Evolutionary conservation across 768 basidiomycete species (phyloP), one percentile per base, ranked within the genome.

Genomic region (Amanita rubescens): DNA sequence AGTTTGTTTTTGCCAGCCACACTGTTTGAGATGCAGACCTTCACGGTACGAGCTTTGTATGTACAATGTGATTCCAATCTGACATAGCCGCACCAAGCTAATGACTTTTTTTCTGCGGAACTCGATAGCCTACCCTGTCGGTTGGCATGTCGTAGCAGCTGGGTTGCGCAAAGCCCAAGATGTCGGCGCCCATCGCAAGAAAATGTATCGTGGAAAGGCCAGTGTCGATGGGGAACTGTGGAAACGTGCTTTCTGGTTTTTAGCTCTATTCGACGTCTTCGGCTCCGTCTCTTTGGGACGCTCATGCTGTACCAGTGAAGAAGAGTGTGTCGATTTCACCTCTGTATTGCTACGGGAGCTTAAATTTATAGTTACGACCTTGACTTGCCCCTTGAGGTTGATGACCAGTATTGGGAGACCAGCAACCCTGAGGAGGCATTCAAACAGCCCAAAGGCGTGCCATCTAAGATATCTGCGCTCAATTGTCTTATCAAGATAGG

Each of bases 331-430:
- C 12, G 24, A 15, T 1, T 42, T 46, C 42, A 27, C 51, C 54
- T 51, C 44, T 9, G 17, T 17, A 3, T 3, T 24, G 27, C 20
- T 41, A 58, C 17, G 34, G 19, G 20, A 39, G 49, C 37, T 53
- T 44, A 52, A 9, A 8, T n/a, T 25, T 42, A 39, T 58, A 93
- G 90, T 64, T 90, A 90, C 63, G 92, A 94, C 62, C 71, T 86
- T 25, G 90, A 90, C 44, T 69, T 87, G 34, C 89, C 89, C 35
- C 74, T 88, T 10, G 89, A 91, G 65, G 84, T 91, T 12, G 89
- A 94, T 59, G 85, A 87, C 59, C 80, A 84, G 56, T 90, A 82
- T 62, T 94, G 89, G 90, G 77, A 81, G 56, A 68, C 67, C 15
- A 71, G 67, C 49, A 75, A 75, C 51, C 71, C 78, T 14, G 64